phyloP scores from a whole-genome alignment of 2,329 filamentous ascomycete species.

The Phialophora verrucosa region DNA sequence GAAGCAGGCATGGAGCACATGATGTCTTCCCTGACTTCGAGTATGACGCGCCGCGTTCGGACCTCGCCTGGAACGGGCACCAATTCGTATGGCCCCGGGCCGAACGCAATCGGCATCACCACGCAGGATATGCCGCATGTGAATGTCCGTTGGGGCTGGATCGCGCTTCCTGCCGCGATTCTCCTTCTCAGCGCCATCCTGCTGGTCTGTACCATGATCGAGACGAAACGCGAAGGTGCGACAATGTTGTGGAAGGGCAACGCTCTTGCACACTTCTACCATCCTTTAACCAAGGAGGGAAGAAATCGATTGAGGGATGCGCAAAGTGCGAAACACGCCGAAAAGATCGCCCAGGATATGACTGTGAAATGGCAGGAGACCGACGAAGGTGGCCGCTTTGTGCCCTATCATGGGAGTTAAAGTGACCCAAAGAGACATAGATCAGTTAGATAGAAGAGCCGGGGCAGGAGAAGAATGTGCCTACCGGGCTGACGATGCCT shows the following conservation, averaged over 20 bases:
- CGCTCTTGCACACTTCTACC: constrained; percentile 14
- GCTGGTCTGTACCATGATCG: constrained; percentile 8
- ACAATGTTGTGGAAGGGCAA: constrained; percentile 22
- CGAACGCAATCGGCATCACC: constrained; percentile 4
- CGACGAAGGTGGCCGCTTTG: constrained; percentile 10
- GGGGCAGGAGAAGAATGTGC: not conserved
- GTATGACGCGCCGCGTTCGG: constrained; percentile 7
- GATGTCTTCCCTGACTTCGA: constrained; percentile 4
- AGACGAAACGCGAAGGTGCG: not conserved
- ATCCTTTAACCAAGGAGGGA: constrained; percentile 9
- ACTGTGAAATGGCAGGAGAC: constrained; percentile 10
- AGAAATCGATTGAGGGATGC: constrained; percentile 3
- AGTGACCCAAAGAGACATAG: not conserved
- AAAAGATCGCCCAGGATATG: constrained; percentile 10
- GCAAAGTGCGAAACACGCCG: not conserved
- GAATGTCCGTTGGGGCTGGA: constrained; percentile 24
- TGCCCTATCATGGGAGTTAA: not conserved
- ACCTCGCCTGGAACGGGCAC: not conserved
- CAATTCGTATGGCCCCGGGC: not conserved
- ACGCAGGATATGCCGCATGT: constrained; percentile 16
- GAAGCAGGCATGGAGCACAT: constrained; percentile 5
- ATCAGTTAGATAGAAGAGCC: too few relatives aligned
- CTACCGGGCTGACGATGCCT: too few relatives aligned
- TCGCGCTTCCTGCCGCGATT: constrained; percentile 16
- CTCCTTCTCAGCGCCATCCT: constrained; percentile 11